Conservation (phyloP, 305 asterid species). For the Striga hermonthica region DNA sequence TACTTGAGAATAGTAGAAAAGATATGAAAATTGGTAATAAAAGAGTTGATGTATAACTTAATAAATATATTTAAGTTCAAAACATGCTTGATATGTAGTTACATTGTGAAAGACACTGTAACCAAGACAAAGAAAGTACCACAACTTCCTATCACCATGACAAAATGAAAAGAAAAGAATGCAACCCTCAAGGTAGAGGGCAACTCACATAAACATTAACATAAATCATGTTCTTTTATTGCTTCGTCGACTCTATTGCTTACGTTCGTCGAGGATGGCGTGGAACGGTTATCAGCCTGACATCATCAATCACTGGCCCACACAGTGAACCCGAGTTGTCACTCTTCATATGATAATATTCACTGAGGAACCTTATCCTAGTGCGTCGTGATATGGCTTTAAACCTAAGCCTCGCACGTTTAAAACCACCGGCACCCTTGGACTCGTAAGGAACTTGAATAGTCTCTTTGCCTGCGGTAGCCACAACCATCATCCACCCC, state of each 20-base stretch:
- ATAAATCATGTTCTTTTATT: too few relatives aligned
- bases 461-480: slow-evolving; percentile 48
- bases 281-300: slow-evolving; percentile 46
- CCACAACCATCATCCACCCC: slow-evolving; percentile 81
- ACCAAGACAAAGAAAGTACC: too few relatives aligned
- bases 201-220: too few relatives aligned
- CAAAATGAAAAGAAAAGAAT: too few relatives aligned
- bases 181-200: too few relatives aligned
- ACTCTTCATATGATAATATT: slow-evolving; percentile 64
- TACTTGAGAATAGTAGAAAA: too few relatives aligned
- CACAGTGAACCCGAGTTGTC: slow-evolving; percentile 75
- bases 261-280: slow-evolving; percentile 18
- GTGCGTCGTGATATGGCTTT: slow-evolving; percentile 48
- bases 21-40: too few relatives aligned
- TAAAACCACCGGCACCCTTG: slow-evolving; percentile 58
- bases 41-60: too few relatives aligned
- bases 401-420: slow-evolving; percentile 50
- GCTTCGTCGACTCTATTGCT: not conserved
- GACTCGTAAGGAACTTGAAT: slow-evolving; percentile 62
- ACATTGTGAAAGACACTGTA: too few relatives aligned
- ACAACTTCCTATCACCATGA: too few relatives aligned
- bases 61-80: too few relatives aligned
- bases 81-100: too few relatives aligned
- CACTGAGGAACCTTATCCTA: slow-evolving; percentile 71
- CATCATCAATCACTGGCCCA: slow-evolving; percentile 75